Percentiles rank a stretch among this genome's conserved stretches.
Conservation (phyloP, 1,284 basidiomycete genomes). For the Pseudozyma sp. region DNA sequence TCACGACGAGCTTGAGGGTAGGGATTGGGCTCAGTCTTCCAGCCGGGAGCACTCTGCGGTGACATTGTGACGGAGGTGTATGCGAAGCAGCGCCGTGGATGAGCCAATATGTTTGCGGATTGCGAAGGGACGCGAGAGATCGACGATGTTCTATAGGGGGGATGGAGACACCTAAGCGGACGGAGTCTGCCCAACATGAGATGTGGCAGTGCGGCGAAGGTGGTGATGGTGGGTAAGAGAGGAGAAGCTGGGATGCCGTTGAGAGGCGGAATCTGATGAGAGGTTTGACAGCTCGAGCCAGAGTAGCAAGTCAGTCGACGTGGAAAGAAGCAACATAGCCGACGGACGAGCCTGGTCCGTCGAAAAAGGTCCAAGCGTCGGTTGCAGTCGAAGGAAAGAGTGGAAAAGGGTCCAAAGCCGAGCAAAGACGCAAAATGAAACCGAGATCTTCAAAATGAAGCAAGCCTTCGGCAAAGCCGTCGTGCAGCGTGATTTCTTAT, state of each 20-base stretch:
- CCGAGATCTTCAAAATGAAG: neutral
- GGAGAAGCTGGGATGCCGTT: neutral
- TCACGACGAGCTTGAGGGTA: constrained; percentile 65
- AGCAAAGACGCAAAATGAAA: neutral
- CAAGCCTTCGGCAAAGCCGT: neutral
- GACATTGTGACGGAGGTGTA: constrained; percentile 21
- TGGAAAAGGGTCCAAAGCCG: constrained; percentile 2
- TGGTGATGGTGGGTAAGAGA: constrained; percentile 1
- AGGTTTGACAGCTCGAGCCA: neutral
- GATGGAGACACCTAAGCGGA: constrained; percentile 1
- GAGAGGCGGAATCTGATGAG: neutral
- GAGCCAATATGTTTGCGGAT: neutral
- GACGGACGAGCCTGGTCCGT: neutral
- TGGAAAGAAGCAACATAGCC: no score
- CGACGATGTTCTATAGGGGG: neutral
- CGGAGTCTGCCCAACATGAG: constrained; percentile 29
- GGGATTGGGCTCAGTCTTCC: constrained; percentile 53
- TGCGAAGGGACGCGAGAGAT: neutral
- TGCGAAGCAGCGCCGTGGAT: constrained; percentile 1
- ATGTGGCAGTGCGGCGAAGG: neutral
- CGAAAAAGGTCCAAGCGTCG: neutral
- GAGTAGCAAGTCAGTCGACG: neutral
- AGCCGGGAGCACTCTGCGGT: constrained; percentile 48
- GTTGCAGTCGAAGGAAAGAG: neutral
- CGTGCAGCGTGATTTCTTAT: no score